Conservation (phyloP, 768 basidiomycete genomes). For the Kwoniella dendrophila region DNA sequence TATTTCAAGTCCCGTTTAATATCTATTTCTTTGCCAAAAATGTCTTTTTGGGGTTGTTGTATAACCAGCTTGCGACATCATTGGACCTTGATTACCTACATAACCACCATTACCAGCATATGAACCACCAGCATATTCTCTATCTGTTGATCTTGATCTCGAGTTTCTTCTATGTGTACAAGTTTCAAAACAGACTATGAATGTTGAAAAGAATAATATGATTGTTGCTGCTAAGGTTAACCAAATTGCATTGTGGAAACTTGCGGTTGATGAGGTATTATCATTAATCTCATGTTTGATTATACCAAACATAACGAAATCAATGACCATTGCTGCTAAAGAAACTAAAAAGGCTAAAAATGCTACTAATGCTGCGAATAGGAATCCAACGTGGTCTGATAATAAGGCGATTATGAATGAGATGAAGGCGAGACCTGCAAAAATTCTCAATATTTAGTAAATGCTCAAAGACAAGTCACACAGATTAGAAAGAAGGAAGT, state of each 20-base stretch:
- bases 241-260: conserved; percentile 69
- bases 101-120: conserved; percentile 19
- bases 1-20: neutral
- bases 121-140: neutral
- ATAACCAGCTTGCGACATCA: conserved; percentile 9
- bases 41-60: conserved; percentile 4
- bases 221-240: conserved; percentile 83
- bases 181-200: conserved; percentile 59
- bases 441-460: neutral
- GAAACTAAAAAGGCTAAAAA: conserved; percentile 54
- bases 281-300: conserved; percentile 35
- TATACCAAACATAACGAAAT: conserved; percentile 49
- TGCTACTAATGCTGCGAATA: conserved; percentile 49
- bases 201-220: conserved; percentile 85
- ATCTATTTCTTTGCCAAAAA: conserved; percentile 24
- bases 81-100: conserved; percentile 21
- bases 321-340: conserved; percentile 49
- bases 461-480: neutral
- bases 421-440: conserved; percentile 50
- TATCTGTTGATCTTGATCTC: conserved; percentile 3
- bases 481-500: neutral
- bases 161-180: conserved; percentile 16
- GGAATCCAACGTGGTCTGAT: conserved; percentile 51
- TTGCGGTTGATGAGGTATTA: conserved; percentile 21
- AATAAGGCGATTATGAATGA: conserved; percentile 53